Conservation (phyloP, 2,329 filamentous ascomycete genomes). For the Aspergillus japonicus region DNA sequence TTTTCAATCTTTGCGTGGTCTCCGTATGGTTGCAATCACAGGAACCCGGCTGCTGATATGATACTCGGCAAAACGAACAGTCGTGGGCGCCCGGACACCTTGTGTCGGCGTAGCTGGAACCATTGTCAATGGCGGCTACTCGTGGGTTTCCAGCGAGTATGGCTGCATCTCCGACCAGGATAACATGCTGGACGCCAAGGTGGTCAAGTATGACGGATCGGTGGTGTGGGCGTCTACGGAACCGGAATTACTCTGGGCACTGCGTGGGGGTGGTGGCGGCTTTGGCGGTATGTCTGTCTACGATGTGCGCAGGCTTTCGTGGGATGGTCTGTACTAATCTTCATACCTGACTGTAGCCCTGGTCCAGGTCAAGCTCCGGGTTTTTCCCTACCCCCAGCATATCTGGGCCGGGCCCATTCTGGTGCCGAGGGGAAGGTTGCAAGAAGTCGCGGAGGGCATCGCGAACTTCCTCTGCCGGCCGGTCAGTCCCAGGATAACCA, state of each 20-base stretch:
- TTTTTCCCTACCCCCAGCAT: constrained; percentile 13
- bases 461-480: constrained; percentile 1
- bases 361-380: constrained; percentile 5
- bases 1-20: neutral
- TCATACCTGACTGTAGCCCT: neutral
- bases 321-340: constrained; percentile 18
- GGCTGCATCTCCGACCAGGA: constrained; percentile 41
- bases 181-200: constrained; percentile 42
- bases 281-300: too few relatives aligned
- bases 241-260: constrained; percentile 45
- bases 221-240: constrained; percentile 41
- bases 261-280: constrained; percentile 45
- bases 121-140: constrained; percentile 39
- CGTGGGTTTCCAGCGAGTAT: constrained; percentile 41
- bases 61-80: neutral
- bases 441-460: constrained; percentile 7
- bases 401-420: constrained; percentile 17
- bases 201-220: constrained; percentile 39
- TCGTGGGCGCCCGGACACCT: constrained; percentile 37
- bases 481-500: constrained; percentile 8
- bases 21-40: too few relatives aligned
- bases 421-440: constrained; percentile 11
- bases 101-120: constrained; percentile 43
- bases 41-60: too few relatives aligned
- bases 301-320: too few relatives aligned